These are phyloP conservation scores for Amylostereum chailletii DNA, from an alignment of 1,284 basidiomycete genomes.

Conservation along the genomic window DNA sequence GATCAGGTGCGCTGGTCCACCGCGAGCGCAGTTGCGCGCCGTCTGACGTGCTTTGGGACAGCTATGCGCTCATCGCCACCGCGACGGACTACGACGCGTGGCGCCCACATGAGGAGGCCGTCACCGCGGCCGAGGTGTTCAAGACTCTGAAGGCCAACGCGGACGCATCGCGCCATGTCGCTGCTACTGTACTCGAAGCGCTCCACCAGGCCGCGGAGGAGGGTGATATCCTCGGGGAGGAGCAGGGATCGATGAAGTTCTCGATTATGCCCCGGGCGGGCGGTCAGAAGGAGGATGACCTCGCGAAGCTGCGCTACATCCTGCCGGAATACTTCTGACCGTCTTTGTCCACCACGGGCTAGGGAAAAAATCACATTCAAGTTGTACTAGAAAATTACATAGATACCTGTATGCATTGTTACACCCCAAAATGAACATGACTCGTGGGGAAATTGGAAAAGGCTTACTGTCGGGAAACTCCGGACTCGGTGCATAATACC, in stretches of 20 bases:
- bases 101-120: constrained; percentile 72
- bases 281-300: constrained; percentile 56
- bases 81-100: constrained; percentile 90
- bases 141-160: constrained; percentile 85
- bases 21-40: constrained; percentile 1
- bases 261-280: constrained; percentile 75
- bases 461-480: no score
- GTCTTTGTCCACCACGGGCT: no score
- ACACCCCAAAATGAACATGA: no score
- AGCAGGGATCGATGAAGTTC: constrained; percentile 74
- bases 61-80: constrained; percentile 87
- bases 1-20: constrained; percentile 52
- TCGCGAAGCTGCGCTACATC: constrained; percentile 71
- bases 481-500: no score
- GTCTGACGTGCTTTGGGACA: constrained; percentile 20
- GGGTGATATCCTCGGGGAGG: constrained; percentile 50
- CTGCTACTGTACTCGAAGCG: constrained; percentile 71
- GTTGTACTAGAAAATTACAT: no score
- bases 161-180: constrained; percentile 68
- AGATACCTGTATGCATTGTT: no score
- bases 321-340: constrained; percentile 62
- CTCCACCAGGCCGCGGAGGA: constrained; percentile 53
- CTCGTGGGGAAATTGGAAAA: no score
- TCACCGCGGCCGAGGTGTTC: constrained; percentile 86
- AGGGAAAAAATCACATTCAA: no score